phyloP scores from a whole-genome alignment of 2,329 filamentous ascomycete species.

The Penicillium sp. region DNA sequence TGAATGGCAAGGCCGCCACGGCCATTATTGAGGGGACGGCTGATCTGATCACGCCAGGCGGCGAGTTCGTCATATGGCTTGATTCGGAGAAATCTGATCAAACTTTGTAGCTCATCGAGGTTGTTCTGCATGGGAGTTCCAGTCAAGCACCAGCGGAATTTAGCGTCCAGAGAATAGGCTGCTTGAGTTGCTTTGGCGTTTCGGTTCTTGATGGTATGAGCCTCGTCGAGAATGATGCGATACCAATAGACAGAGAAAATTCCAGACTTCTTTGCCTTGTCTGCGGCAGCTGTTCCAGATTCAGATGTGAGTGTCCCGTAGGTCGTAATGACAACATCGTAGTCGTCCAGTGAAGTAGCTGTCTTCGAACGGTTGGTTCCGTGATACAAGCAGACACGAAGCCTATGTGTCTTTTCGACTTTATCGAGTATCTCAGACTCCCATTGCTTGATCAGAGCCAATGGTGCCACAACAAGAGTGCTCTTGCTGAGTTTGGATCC shows the following conservation, averaged over 20 bases:
- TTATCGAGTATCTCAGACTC: slow-evolving; percentile 89
- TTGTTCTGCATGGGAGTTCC: slow-evolving; percentile 99
- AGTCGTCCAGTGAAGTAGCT: slow-evolving; percentile 74
- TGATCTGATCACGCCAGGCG: slow-evolving; percentile 91
- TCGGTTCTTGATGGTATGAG: slow-evolving; percentile 97
- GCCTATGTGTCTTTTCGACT: slow-evolving; percentile 68
- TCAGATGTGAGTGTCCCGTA: slow-evolving; percentile 96
- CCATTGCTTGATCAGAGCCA: slow-evolving; percentile 97
- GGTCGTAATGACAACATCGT: slow-evolving; percentile 96
- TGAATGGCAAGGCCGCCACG: slow-evolving; percentile 87
- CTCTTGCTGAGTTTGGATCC: slow-evolving; percentile 70
- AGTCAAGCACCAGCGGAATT: slow-evolving; percentile 94
- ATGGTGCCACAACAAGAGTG: slow-evolving; percentile 88
- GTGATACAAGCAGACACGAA: slow-evolving; percentile 89
- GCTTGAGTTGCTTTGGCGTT: slow-evolving; percentile 95
- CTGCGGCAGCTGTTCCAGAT: slow-evolving; percentile 65
- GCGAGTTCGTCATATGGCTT: slow-evolving; percentile 85
- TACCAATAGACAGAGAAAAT: slow-evolving; percentile 96
- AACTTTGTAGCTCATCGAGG: slow-evolving; percentile 89
- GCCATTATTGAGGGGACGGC: slow-evolving; percentile 84
- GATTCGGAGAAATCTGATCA: slow-evolving; percentile 91
- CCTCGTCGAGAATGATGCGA: slow-evolving; percentile 92
- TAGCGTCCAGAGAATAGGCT: slow-evolving; percentile 79
- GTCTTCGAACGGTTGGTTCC: slow-evolving; percentile 83
- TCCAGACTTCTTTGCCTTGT: slow-evolving; percentile 70